These are phyloP conservation scores for Phyllosticta paracitricarpa DNA, from an alignment of 2,329 filamentous ascomycete genomes.

Conservation along the genomic window DNA sequence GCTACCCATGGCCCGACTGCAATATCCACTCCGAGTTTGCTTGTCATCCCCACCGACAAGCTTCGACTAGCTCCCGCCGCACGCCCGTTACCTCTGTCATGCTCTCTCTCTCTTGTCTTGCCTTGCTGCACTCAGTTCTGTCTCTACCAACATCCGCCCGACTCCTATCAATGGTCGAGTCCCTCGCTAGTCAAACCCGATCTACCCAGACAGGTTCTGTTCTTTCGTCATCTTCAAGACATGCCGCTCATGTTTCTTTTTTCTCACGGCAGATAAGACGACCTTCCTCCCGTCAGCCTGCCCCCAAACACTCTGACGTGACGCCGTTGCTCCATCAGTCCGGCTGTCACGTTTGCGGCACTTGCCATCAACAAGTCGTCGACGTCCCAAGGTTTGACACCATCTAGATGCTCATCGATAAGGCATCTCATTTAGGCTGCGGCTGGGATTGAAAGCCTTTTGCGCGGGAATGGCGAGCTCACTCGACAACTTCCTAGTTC, in stretches of 20 bases:
- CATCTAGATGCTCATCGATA: neutral
- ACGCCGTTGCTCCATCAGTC: neutral
- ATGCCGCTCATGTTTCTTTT: neutral
- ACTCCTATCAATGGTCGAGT: no score
- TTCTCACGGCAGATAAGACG: neutral
- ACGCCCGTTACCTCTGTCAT: no score
- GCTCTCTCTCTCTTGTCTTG: no score
- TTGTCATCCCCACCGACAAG: neutral
- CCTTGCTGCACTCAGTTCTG: no score
- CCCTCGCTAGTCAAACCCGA: neutral
- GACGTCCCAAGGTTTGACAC: no score
- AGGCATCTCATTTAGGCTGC: neutral
- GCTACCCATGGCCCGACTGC: neutral
- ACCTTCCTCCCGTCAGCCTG: neutral
- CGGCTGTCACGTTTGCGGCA: neutral
- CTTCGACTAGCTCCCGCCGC: no score
- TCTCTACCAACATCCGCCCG: no score
- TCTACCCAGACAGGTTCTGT: neutral
- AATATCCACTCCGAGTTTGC: neutral
- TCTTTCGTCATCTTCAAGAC: neutral
- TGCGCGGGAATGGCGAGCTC: neutral
- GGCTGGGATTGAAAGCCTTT: neutral
- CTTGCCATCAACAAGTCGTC: neutral
- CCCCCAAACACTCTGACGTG: neutral
- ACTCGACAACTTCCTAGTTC: neutral